These are phyloP conservation scores for Acer campestre DNA, from an alignment of 345 rosid genomes.

Conservation along the genomic window DNA sequence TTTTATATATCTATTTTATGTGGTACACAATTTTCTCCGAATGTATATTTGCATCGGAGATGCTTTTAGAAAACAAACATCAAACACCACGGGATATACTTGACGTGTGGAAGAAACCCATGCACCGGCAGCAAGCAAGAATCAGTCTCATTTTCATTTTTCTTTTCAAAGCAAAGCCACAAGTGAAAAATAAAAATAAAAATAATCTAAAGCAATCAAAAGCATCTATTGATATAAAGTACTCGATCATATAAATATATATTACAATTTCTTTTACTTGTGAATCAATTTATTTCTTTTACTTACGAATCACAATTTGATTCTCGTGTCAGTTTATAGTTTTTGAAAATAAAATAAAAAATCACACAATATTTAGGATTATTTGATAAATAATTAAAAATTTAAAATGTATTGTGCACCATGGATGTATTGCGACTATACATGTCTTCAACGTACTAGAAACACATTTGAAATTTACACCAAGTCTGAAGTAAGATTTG, in stretches of 20 bases:
- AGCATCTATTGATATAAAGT: neutral
- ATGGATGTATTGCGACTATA: no score
- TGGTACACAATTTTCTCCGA: no score
- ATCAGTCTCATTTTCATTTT: slow-evolving; percentile 1
- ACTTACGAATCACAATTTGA: neutral
- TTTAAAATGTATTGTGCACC: neutral
- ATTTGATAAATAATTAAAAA: neutral
- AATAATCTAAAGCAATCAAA: neutral
- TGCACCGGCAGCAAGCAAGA: neutral
- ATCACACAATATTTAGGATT: neutral
- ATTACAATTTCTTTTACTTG: neutral
- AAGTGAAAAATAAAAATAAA: no score
- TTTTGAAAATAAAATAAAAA: neutral
- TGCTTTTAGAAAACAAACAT: no score
- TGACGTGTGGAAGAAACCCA: neutral
- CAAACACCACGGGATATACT: neutral
- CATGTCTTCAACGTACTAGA: no score
- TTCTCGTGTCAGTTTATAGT: neutral
- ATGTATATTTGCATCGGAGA: no score
- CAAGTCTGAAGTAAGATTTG: neutral
- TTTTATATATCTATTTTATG: no score
- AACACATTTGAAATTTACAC: neutral
- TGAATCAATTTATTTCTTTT: neutral
- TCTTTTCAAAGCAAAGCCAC: neutral
- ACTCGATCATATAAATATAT: no score